These are phyloP conservation scores for Eimeria falciformis DNA, from an alignment of 169 alveolate species.

Conservation along the genomic window DNA sequence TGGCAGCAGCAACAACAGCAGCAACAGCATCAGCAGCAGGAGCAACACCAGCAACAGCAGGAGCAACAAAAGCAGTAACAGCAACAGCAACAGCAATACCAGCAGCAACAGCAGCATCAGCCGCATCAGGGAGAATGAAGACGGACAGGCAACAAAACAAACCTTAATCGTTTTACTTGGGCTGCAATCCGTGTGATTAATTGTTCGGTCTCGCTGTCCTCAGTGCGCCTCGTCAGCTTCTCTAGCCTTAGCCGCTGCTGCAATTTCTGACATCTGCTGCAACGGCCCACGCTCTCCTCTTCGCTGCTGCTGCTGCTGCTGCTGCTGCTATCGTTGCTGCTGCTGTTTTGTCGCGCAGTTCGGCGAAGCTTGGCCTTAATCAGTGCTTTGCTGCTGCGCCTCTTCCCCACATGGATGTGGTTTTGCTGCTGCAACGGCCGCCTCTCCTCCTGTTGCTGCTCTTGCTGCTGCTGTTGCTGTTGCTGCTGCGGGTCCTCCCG, in stretches of 20 bases:
- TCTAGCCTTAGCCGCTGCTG: slow-evolving; percentile 37
- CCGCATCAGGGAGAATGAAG: neutral
- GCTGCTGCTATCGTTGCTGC: slow-evolving; percentile 27
- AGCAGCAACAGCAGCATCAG: slow-evolving; percentile 20
- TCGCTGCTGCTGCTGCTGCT: slow-evolving; percentile 44
- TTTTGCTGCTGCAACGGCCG: neutral
- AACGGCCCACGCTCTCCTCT: neutral
- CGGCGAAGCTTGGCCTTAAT: neutral
- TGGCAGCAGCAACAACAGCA: slow-evolving; percentile 28
- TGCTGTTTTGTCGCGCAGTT: neutral
- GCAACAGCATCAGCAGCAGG: neutral
- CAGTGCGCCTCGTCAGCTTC: slow-evolving; percentile 10
- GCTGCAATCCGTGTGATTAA: slow-evolving; percentile 14
- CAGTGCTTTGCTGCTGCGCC: neutral
- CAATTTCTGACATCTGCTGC: slow-evolving; percentile 20
- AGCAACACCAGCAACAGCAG: neutral
- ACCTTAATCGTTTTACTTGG: neutral
- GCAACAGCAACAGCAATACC: too few species aligned
- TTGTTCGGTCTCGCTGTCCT: slow-evolving; percentile 28
- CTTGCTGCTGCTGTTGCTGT: neutral
- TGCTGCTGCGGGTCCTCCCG: slow-evolving; percentile 37
- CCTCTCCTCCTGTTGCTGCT: slow-evolving; percentile 1
- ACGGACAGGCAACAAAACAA: neutral
- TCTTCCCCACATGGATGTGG: neutral
- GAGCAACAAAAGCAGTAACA: neutral